Evolutionary conservation across 2,329 filamentous ascomycete species (phyloP).

Genomic region (Lojkania enalia): DNA sequence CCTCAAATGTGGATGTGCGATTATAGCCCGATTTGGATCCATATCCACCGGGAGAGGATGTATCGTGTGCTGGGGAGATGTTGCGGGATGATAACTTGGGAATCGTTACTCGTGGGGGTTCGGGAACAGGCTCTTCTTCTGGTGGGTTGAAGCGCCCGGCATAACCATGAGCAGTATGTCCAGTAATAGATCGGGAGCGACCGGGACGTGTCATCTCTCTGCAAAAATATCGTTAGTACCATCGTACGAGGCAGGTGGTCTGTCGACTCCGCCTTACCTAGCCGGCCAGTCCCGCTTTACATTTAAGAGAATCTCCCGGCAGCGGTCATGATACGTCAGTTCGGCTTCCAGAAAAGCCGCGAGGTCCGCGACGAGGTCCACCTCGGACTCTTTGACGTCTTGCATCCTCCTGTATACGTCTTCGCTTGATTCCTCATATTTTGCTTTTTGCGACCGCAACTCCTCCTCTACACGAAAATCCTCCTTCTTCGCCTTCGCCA

Average conservation of each 20-base stretch:
- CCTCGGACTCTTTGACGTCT: slow-evolving; percentile 91
- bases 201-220: slow-evolving; percentile 47
- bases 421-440: slow-evolving; percentile 94
- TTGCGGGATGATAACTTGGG: slow-evolving; percentile 49
- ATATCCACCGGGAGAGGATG: slow-evolving; percentile 31
- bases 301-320: slow-evolving; percentile 76
- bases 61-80: slow-evolving; percentile 43
- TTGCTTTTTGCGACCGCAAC: slow-evolving; percentile 84
- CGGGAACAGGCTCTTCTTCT: slow-evolving; percentile 59
- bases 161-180: slow-evolving; percentile 66
- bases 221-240: slow-evolving; percentile 21
- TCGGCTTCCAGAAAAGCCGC: slow-evolving; percentile 84
- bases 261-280: slow-evolving; percentile 49
- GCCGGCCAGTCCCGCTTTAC: slow-evolving; percentile 71
- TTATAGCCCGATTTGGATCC: slow-evolving; percentile 53
- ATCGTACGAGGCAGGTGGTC: neutral
- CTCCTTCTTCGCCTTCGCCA: slow-evolving; percentile 91
- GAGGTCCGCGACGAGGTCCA: slow-evolving; percentile 78
- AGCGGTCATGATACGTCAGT: slow-evolving; percentile 88
- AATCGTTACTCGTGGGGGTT: slow-evolving; percentile 54
- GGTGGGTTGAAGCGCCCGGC: slow-evolving; percentile 61
- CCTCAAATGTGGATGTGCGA: slow-evolving; percentile 63
- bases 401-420: slow-evolving; percentile 92
- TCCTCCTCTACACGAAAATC: slow-evolving; percentile 94
- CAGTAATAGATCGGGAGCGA: slow-evolving; percentile 65